Base-by-base conservation (phyloP, 805 yeast genomes). In the Tetrapisispora arboricola region DNA sequence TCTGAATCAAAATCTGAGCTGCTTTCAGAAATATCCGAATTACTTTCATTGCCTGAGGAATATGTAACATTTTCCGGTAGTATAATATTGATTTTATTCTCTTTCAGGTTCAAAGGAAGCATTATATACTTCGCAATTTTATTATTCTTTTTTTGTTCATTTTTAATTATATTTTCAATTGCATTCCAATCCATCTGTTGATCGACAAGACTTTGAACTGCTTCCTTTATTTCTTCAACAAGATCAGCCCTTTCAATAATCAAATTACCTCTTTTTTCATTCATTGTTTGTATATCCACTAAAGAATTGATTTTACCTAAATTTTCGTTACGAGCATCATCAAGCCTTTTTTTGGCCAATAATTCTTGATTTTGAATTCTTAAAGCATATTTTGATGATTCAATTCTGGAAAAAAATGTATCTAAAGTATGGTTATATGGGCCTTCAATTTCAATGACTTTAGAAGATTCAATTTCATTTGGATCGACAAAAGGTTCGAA, bases 101-200 rank as follows among this genome's bases (percentile, higher is more conserved):
- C 75, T 32, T 71, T 68, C 53, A 90, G 67, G 42, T 84, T 77
- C 56, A 90, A 67, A 0, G 95, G 92, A 27, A 77, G 54, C 36
- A 70, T 66, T 40, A 88, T 81, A 43, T 68, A 51, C 28, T 66
- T 62, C 0, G 96, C 95, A 42, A 78, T 66, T 5, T 64, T 60
- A 50, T 80, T 84, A 1, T 80, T 79, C 49, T 79, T 73, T 1
- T 66, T 60, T 50, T 84, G 79, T 54, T 90, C 95, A 38, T 77
- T 68, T 36, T 71, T 64, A 39, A 90, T 78, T 43, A 82, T 62
- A 46, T 78, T 76, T 55, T 83, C 95, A 46, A 88, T 88, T 45
- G 85, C 81, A 32, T 75, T 73, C 98, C 98, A 90, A 57, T 90
- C 96, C 85, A 86, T 84, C 47, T 84, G 88, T 54, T 84, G 92